Evolutionary conservation across 2,329 filamentous ascomycete species (phyloP), one percentile per base, ranked within the genome.

Genomic region (Calonectria pteridis): DNA sequence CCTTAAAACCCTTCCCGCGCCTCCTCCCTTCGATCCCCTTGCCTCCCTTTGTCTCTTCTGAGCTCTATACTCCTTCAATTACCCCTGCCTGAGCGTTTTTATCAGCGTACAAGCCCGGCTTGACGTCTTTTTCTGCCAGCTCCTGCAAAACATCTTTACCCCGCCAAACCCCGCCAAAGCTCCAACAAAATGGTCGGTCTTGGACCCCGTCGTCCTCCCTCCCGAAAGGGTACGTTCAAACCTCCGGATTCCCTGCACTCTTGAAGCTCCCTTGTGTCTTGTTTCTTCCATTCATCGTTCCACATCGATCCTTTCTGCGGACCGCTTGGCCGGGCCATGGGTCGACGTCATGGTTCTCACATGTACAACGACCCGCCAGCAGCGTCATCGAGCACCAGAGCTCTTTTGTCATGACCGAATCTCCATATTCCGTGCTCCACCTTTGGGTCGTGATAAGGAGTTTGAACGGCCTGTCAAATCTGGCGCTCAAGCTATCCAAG

Each of bases 161-260:
- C 84, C 83, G 82, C 82, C 82, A 83, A 78, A 82, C 83, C 84
- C 82, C 82, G 77, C 78, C 77, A 82, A 78, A 77, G 73, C 74
- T 71, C 80, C 65, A 76, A 76, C 83, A 88, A 84, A 82, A 89
- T 89, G 87, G 87, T 89, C 79, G 87, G 87, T 77, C 83, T 89
- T 75, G 87, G 87, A 83, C 87, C 87, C 80, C 86, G 87, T 82
- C 86, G 85, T 82, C 87, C 86, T 77, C 87, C 87, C 79, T 87
- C 86, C 80, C 85, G 87, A 78, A 95, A 94, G 90, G 94, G 94
- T 94, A 90, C 84, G 91, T 90, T 76, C 75, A 72, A 69, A 72
- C 75, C 49, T 50, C 33, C 62, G 51, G 20, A 28, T 68, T 18
- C 29, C 16, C 1, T 49, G 20, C 37, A 10, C 18, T 10, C 23